Conservation (phyloP, 495 filamentous ascomycete species). For the Hypoxylon rickii region DNA sequence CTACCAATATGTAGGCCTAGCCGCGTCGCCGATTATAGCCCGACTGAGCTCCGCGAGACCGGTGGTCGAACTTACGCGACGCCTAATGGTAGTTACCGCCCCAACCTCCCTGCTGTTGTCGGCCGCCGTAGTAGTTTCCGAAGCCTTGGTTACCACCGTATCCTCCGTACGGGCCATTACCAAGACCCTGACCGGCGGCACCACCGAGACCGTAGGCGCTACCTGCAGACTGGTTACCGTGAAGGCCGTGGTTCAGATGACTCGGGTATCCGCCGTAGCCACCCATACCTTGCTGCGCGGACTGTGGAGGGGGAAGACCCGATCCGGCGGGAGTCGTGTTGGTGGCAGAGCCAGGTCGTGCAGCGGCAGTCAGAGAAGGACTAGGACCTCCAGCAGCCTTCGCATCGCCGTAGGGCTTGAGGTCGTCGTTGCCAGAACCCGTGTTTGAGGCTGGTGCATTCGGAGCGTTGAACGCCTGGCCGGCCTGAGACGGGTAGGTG, state of each 20-base stretch:
- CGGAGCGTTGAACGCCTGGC: slow-evolving; percentile 68
- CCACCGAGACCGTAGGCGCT: slow-evolving; percentile 71
- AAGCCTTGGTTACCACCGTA: slow-evolving; percentile 62
- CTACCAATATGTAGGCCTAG: background rate
- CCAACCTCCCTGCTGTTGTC: slow-evolving; percentile 61
- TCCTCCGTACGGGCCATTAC: slow-evolving; percentile 53
- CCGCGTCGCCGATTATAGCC: background rate
- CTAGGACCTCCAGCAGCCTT: slow-evolving; percentile 77
- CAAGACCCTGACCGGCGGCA: slow-evolving; percentile 65
- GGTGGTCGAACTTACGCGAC: slow-evolving; percentile 23
- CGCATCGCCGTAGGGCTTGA: slow-evolving; percentile 74
- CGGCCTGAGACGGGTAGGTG: slow-evolving; percentile 63
- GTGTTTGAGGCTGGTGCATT: slow-evolving; percentile 63
- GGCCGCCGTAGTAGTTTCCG: slow-evolving; percentile 56
- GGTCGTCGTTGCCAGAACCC: slow-evolving; percentile 63
- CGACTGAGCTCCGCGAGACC: background rate
- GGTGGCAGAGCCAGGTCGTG: slow-evolving; percentile 82
- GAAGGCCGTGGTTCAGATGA: slow-evolving; percentile 68
- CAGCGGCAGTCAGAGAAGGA: slow-evolving; percentile 79
- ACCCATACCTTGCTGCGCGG: slow-evolving; percentile 62
- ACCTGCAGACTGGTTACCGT: slow-evolving; percentile 66
- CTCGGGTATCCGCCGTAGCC: slow-evolving; percentile 75
- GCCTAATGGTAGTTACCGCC: slow-evolving; percentile 69
- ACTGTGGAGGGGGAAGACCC: slow-evolving; percentile 77
- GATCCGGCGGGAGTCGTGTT: slow-evolving; percentile 70